A percentile compares a stretch with the other conserved stretches of the same genome.
Evolutionary conservation across 108 stramenopile genomes (phyloP).

Genomic region (Pseudonitzschia pungens): DNA sequence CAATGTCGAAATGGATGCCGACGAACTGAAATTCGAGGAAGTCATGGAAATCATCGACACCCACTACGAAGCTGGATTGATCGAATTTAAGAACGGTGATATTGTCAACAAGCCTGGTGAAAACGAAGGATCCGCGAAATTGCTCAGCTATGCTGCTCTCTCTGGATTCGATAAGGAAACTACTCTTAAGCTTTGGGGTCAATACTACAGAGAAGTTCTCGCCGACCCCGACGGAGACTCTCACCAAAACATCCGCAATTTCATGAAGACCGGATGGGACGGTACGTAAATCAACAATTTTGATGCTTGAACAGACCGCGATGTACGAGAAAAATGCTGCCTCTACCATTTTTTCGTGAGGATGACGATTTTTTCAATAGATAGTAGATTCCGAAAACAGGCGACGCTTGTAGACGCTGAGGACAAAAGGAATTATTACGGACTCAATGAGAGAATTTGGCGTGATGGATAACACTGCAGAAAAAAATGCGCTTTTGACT

Average conservation of each 20-base stretch:
- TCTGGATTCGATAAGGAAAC: conserved; percentile 79
- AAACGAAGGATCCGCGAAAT: conserved; percentile 83
- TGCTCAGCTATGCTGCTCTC: conserved; percentile 81
- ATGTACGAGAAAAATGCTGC: background rate
- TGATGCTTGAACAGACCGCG: background rate
- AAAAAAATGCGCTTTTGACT: background rate
- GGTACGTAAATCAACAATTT: conserved; percentile 5
- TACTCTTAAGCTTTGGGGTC: conserved; percentile 83
- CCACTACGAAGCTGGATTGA: conserved; percentile 70
- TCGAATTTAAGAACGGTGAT: conserved; percentile 87
- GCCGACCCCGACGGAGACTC: conserved; percentile 69
- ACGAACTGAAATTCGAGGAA: conserved; percentile 74
- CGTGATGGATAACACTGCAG: background rate
- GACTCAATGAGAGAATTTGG: background rate
- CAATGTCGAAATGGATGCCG: conserved; percentile 81
- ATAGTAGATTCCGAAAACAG: conserved; percentile 19
- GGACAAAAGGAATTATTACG: background rate
- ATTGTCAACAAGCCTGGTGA: conserved; percentile 77
- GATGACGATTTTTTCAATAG: conserved; percentile 13
- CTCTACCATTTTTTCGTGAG: background rate
- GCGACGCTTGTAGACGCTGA: conserved; percentile 1
- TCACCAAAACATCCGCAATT: conserved; percentile 87
- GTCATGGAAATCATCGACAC: conserved; percentile 78
- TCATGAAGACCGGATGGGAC: conserved; percentile 79
- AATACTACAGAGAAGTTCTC: conserved; percentile 84